Evolutionary conservation across 108 stramenopile genomes (phyloP).

Genomic region (Cylindrotheca closterium): DNA sequence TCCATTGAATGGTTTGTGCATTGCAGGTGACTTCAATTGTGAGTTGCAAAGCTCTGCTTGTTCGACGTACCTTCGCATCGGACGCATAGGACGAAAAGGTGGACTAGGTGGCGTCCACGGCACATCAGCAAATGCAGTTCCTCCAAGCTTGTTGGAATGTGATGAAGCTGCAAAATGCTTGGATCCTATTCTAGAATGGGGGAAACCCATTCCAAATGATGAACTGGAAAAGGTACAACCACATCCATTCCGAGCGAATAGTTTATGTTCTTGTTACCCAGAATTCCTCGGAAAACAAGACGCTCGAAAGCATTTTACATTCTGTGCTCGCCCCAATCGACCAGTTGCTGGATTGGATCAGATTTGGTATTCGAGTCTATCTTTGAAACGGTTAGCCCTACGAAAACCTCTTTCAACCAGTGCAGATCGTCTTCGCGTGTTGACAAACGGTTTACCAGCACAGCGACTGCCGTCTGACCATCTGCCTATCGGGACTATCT

Average conservation of each 20-base stretch:
- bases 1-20: conserved; percentile 32
- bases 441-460: conserved; percentile 39
- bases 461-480: conserved; percentile 41
- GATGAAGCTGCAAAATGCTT: conserved; percentile 34
- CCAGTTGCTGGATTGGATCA: conserved; percentile 55
- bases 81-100: conserved; percentile 37
- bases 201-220: conserved; percentile 41
- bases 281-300: conserved; percentile 32
- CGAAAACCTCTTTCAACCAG: conserved; percentile 29
- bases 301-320: conserved; percentile 44
- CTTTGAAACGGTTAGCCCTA: conserved; percentile 27
- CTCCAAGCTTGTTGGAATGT: conserved; percentile 36
- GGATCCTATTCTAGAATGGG: conserved; percentile 54
- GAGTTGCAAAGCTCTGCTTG: conserved; percentile 54
- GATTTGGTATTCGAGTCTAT: conserved; percentile 49
- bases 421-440: conserved; percentile 25
- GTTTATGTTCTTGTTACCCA: conserved; percentile 45
- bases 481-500: conserved; percentile 44
- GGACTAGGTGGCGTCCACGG: conserved; percentile 47
- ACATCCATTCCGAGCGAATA: conserved; percentile 48
- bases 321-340: conserved; percentile 21
- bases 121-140: conserved; percentile 33
- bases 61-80: conserved; percentile 43
- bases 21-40: conserved; percentile 56
- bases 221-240: conserved; percentile 29